Conservation (phyloP, 2,329 filamentous ascomycete species). For the Dryadomyces quercivorus region DNA sequence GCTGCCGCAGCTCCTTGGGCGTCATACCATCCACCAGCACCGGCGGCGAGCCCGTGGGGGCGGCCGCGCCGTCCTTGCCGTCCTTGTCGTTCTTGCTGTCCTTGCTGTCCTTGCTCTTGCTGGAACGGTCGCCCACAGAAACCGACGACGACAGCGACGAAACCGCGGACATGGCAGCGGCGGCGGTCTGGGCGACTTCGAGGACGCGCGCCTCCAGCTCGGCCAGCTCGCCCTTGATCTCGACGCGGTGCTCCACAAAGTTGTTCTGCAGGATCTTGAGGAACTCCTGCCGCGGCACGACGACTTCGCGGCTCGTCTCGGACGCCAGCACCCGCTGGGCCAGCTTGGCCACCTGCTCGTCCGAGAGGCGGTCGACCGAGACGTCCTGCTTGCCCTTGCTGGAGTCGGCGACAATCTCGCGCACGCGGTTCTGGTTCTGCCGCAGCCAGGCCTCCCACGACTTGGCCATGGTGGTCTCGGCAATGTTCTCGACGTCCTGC, state of each 20-base stretch:
- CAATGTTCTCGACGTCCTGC: slow-evolving; percentile 16
- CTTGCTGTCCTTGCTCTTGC: too few species aligned
- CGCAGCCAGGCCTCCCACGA: slow-evolving; percentile 41
- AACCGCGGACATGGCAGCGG: not conserved
- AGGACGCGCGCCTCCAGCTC: slow-evolving; percentile 20
- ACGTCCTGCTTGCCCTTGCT: not conserved
- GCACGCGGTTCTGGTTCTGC: slow-evolving; percentile 33
- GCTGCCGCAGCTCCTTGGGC: slow-evolving; percentile 25
- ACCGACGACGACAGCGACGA: not conserved
- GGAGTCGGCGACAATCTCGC: slow-evolving; percentile 14
- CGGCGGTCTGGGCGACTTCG: slow-evolving; percentile 6
- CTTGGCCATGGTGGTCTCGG: slow-evolving; percentile 21
- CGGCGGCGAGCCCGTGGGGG: slow-evolving; percentile 11
- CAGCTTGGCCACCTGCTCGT: slow-evolving; percentile 23
- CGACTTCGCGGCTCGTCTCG: slow-evolving; percentile 19
- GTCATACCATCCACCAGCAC: slow-evolving; percentile 20
- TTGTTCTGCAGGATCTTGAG: slow-evolving; percentile 28
- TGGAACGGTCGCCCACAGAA: not conserved
- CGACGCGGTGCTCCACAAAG: slow-evolving; percentile 23
- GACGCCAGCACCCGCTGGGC: slow-evolving; percentile 24
- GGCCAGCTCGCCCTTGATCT: slow-evolving; percentile 28
- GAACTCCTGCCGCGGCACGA: slow-evolving; percentile 38
- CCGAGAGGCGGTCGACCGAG: slow-evolving; percentile 17
- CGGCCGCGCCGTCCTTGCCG: not conserved
- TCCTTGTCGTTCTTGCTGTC: not conserved